Evolutionary conservation across 805 yeast genomes (phyloP), one percentile per base, ranked within the genome.

Genomic region (Saccharomyces jurei): DNA sequence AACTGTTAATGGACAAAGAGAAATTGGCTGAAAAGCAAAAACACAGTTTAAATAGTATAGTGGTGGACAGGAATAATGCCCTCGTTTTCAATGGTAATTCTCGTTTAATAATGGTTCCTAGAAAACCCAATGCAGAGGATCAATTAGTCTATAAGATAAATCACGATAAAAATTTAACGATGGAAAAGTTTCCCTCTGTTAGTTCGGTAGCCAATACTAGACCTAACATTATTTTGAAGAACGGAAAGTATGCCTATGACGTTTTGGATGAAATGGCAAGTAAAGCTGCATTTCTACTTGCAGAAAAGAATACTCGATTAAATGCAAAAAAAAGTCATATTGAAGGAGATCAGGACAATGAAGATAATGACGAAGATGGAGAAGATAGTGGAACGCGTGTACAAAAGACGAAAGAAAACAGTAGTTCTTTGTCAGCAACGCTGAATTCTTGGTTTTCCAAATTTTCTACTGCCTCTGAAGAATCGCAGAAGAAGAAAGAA

Each of bases 171-270:
- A 55, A 14, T 46, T 26, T 44, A 54, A 49, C 5, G 32, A 46
- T 5, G 6, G 48, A 27, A 54, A 50, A 26, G 47, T 41, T 27
- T 32, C 58, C 63, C 2, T 53, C 62, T 1, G 59, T 63, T 11
- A 46, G 54, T 11, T 52, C 58, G 14, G 49, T 57, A 5, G 58
- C 61, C 6, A 60, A 51, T 49, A 53, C 59, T 6, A 55, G 66
- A 30, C 64, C 67, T 26, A 52, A 60, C 6, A 14, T 58, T 1
- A 49, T 65, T 30, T 25, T 59, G 13, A 58, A 46, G 21, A 55
- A 56, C 25, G 67, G 67, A 2, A 58, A 57, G 46, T 63, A 61
- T 49, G 68, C 66, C 2, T 64, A 62, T 52, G 69, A 66, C 50
- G 57, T 63, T 2, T 54, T 61, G 28, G 69, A 66, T 52, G 66